Percentiles rank a stretch among this genome's conserved stretches.
Conservation (phyloP, 2,329 filamentous ascomycete species). For the Akanthomyces dipterigenus region DNA sequence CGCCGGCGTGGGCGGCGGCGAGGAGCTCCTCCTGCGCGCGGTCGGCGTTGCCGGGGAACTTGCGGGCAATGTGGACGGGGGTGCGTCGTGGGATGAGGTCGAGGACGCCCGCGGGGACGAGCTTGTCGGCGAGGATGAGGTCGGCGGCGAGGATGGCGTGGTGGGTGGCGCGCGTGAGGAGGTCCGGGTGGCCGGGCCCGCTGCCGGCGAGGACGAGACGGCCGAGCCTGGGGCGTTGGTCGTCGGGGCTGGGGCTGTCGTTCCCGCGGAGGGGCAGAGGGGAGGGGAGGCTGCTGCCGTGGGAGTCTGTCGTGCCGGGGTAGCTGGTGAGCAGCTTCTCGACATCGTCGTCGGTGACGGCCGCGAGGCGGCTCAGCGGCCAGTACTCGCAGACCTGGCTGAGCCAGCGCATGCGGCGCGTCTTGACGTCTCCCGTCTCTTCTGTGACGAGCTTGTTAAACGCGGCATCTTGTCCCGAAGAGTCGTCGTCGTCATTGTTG, state of each 20-base stretch:
- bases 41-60: conserved; percentile 96
- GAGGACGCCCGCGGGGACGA: conserved; percentile 76
- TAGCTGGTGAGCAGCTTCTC: conserved; percentile 71
- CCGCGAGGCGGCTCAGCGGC: conserved; percentile 76
- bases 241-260: conserved; percentile 11
- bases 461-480: conserved; percentile 65
- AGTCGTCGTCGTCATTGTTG: conserved; percentile 46
- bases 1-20: conserved; percentile 64
- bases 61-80: conserved; percentile 84
- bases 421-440: conserved; percentile 58
- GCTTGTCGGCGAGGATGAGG: conserved; percentile 78
- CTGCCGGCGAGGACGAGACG: conserved; percentile 84
- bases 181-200: conserved; percentile 85
- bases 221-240: conserved; percentile 38
- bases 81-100: conserved; percentile 87
- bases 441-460: conserved; percentile 81
- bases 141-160: conserved; percentile 70
- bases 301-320: too few species aligned
- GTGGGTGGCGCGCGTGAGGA: conserved; percentile 77
- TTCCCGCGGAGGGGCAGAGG: conserved; percentile 15
- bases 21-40: conserved; percentile 86
- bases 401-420: conserved; percentile 83
- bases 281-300: conserved; percentile 15
- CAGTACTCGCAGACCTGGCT: conserved; percentile 98
- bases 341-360: conserved; percentile 74